Base-by-base conservation (phyloP, 2,329 filamentous ascomycete genomes). In the Monosporascus sp. region DNA sequence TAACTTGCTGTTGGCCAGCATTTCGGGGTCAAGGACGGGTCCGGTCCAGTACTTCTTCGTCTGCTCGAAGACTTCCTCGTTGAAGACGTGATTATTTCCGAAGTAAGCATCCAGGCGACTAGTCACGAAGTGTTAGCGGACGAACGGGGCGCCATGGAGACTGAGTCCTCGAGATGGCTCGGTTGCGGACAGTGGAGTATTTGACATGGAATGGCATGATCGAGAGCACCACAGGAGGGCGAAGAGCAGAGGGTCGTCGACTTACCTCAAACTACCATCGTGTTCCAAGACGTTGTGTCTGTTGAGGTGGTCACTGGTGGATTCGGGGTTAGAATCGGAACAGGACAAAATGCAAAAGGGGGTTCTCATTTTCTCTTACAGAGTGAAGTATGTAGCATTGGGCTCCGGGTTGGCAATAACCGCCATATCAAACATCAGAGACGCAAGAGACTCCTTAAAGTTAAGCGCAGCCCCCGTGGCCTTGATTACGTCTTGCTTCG, bases 81-180 rank as follows among this genome's bases (percentile, higher is more conserved):
- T 80, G 68, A 83, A 82, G 52, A 73, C 52, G 58, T 77, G 71
- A 57, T 76, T 76, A 63, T 76, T 75, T 22, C 78, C 79, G 50
- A 79, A 72, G 68, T 66, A 75, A 8, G 71, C 74, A 53, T 82
- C 79, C 2, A 68, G 60, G 25, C 78, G 77, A 41, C 31, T 35
- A 35, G 31, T 14, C 31, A 35, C 3, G 9, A 35, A 35, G 5
- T 35, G 31, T 35, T 35, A 35, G 31, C 31, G 11, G 31, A 14
- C 1, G 31, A 14, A 35, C 9, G 11, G 31, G 31, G 5, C 31
- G 9, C 31, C 31, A 35, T 14, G 11, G 31, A 35, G 31, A 14
- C 31, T 25, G 24, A 6, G 24, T 25, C 24, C 31, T 5, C 31
- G 11, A 5, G 31, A 35, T 9, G 3, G 11, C 9, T 35, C 5